Percentiles rank a stretch among this genome's conserved stretches.
phyloP scores from a whole-genome alignment of 2,329 filamentous ascomycete genomes.

The Penicillium paneum region DNA sequence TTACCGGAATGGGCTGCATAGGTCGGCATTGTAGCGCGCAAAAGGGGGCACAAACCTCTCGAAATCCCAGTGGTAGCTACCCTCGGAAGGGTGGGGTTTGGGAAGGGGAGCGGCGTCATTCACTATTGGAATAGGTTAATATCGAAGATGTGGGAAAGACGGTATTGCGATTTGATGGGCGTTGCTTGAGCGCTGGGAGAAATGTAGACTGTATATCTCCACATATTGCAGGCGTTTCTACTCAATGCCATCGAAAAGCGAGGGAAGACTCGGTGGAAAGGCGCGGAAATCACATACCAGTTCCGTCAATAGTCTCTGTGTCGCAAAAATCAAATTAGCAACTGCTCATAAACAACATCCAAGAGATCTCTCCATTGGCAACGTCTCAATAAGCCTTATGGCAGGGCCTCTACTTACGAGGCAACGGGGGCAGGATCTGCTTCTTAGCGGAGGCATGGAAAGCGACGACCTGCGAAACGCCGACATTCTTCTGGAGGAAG shows the following conservation, averaged over 20 bases:
- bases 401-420: slow-evolving; percentile 61
- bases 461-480: slow-evolving; percentile 61
- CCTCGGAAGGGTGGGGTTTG: slow-evolving; percentile 69
- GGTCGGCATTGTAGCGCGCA: background rate
- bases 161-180: background rate
- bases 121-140: slow-evolving; percentile 49
- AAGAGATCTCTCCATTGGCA: background rate
- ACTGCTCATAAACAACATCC: background rate
- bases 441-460: slow-evolving; percentile 82
- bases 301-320: slow-evolving; percentile 70
- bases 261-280: slow-evolving; percentile 3
- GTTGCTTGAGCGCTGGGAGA: background rate
- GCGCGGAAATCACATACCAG: slow-evolving; percentile 53
- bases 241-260: background rate
- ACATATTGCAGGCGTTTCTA: background rate
- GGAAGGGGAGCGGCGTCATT: slow-evolving; percentile 84
- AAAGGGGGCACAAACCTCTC: slow-evolving; percentile 58
- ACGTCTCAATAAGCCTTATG: background rate
- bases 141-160: background rate
- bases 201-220: background rate
- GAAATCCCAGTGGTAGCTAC: slow-evolving; percentile 98
- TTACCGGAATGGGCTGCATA: background rate
- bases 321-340: slow-evolving; percentile 44
- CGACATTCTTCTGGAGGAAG: slow-evolving; percentile 35
- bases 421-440: slow-evolving; percentile 75